These are phyloP conservation scores for Paecilomyces formosus DNA, from an alignment of 2,329 filamentous ascomycete species.

Conservation along the genomic window DNA sequence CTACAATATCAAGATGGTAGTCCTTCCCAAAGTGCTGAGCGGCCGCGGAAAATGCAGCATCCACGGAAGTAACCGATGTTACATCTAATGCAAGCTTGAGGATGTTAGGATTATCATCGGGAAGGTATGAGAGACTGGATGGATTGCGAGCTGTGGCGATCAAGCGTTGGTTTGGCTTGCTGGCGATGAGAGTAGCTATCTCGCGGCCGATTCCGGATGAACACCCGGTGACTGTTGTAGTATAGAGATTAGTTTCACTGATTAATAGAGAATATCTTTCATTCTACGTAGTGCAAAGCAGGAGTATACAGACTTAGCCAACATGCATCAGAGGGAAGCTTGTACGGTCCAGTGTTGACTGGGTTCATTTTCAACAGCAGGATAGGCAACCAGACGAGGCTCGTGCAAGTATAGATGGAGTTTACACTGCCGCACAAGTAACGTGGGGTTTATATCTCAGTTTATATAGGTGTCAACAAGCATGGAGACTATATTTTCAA, in stretches of 20 bases:
- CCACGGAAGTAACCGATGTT: slow-evolving; percentile 32
- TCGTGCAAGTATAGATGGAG: too few species aligned
- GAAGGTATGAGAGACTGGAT: slow-evolving; percentile 34
- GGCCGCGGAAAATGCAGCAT: slow-evolving; percentile 25
- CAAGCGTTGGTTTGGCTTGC: slow-evolving; percentile 32
- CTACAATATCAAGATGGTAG: slow-evolving; percentile 22
- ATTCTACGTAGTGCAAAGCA: neutral
- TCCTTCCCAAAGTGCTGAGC: slow-evolving; percentile 22
- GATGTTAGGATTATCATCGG: slow-evolving; percentile 28
- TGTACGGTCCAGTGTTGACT: neutral
- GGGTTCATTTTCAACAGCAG: neutral
- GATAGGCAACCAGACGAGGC: neutral
- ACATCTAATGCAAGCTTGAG: slow-evolving; percentile 45
- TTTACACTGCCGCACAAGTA: too few species aligned
- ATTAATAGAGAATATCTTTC: neutral
- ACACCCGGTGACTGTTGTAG: slow-evolving; percentile 39
- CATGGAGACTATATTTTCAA: too few species aligned
- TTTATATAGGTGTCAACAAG: too few species aligned
- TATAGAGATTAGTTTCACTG: slow-evolving; percentile 5
- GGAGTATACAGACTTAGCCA: slow-evolving; percentile 30
- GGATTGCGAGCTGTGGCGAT: slow-evolving; percentile 44
- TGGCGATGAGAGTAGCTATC: slow-evolving; percentile 30
- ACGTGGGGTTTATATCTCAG: too few species aligned
- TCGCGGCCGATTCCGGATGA: slow-evolving; percentile 42
- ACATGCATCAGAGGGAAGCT: slow-evolving; percentile 15